phyloP scores from a whole-genome alignment of 768 basidiomycete species.

The Kockovaella imperatae region DNA sequence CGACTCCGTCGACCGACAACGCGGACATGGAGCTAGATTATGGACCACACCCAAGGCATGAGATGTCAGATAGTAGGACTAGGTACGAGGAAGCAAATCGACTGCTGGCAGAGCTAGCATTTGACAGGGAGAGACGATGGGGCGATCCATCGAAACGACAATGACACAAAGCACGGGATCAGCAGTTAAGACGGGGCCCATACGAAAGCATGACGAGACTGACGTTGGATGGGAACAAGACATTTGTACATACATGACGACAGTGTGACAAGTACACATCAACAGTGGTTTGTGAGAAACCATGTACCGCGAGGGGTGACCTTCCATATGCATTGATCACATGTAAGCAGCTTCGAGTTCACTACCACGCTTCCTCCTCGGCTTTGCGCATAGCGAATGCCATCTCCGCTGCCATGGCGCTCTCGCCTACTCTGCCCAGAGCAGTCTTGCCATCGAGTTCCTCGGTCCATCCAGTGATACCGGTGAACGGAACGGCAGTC shows the following conservation, averaged over 20 bases:
- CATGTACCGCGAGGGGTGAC: background rate
- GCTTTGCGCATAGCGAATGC: slow-evolving; percentile 23
- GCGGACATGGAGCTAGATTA: slow-evolving; percentile 9
- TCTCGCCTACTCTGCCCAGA: slow-evolving; percentile 12
- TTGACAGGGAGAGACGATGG: slow-evolving; percentile 26
- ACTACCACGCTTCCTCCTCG: slow-evolving; percentile 15
- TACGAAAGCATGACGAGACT: background rate
- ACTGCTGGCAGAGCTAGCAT: slow-evolving; percentile 29
- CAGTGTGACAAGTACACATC: background rate
- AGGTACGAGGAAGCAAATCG: slow-evolving; percentile 40
- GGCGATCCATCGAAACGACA: too few relatives aligned
- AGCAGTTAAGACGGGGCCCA: too few relatives aligned
- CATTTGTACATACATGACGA: too few relatives aligned
- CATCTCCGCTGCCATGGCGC: slow-evolving; percentile 29
- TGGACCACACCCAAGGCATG: slow-evolving; percentile 5
- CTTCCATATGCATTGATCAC: background rate
- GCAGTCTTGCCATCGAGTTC: background rate
- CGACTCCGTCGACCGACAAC: background rate
- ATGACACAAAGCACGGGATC: too few relatives aligned
- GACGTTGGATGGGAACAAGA: background rate
- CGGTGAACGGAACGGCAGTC: slow-evolving; percentile 18
- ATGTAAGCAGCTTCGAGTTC: background rate
- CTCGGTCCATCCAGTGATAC: slow-evolving; percentile 12
- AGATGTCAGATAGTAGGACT: slow-evolving; percentile 17
- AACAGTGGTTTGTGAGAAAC: background rate